Base-by-base conservation (phyloP, 148 eudicot species). In the Rhododendron henanense region DNA sequence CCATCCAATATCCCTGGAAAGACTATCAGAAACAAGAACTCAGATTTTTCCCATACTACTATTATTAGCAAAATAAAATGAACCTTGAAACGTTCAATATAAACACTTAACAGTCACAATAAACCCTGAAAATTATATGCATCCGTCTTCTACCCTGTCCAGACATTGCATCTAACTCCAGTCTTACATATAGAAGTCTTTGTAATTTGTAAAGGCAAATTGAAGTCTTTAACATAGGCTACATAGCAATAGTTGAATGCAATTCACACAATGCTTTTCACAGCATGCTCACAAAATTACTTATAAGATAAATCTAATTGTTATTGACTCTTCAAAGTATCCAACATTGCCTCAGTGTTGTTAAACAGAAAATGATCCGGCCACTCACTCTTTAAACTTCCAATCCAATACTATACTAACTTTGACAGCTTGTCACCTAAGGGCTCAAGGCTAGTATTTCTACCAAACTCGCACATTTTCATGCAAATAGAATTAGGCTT, bases 1-100 rank as follows among this genome's bases (percentile, higher is more conserved):
- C 80, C 86, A 90, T 79, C 93, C 94, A 94, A 81, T 93, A 88
- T 86, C 89, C 91, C 87, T 93, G 94, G 57, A 89, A 92, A 87
- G 91, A 90, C 86, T 50, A 69, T 39, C 39, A 39, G 35, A 73
- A 51, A 35, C 10, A 81, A 50, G 23, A 51, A 69, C 10, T 86
- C 28, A 37, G 71, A 86, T 23, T 11, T n/a, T 69, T 67, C 84
- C 77, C 44, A 18, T 6, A 35, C 5, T 51, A 9, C n/a, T 35
- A 53, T 51, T 53, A 33, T 53, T 53, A 2, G 31, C 45, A 50
- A 19, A 51, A 37, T 53, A 75, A 10, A 50, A 47, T 1, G 69
- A 53, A 13, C 44, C 48, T 51, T 67, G 3, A 23, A 74, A 13
- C 15, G 3, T 53, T 84, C 69, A 67, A 39, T 19, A 33, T 48